These are phyloP conservation scores for Wickerhamiella dianesei DNA, from an alignment of 805 yeast genomes.

Conservation along the genomic window DNA sequence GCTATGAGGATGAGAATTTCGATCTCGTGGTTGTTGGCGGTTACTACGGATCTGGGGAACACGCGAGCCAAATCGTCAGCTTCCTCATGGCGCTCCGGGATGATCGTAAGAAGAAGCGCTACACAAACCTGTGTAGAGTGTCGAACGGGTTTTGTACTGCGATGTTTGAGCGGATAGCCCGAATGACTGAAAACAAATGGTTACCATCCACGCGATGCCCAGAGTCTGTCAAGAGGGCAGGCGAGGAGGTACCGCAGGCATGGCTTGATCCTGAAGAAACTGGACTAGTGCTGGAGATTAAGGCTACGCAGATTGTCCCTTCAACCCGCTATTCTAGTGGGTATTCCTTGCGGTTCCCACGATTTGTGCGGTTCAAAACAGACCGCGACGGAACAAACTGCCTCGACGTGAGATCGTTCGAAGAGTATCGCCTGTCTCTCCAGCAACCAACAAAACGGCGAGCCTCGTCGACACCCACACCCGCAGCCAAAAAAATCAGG, in stretches of 20 bases:
- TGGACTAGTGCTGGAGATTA: conserved; percentile 58
- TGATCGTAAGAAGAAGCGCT: conserved; percentile 29
- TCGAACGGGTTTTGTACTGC: conserved; percentile 69
- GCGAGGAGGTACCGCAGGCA: conserved; percentile 38
- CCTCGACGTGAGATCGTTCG: conserved; percentile 41
- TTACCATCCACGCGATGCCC: conserved; percentile 14
- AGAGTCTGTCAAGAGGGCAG: conserved; percentile 8
- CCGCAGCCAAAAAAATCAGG: not conserved
- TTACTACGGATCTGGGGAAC: conserved; percentile 50
- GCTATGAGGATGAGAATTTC: conserved; percentile 70
- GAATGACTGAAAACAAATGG: conserved; percentile 52
- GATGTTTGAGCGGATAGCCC: conserved; percentile 47
- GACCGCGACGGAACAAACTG: conserved; percentile 54
- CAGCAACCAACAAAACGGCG: conserved; percentile 1
- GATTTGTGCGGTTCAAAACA: conserved; percentile 49
- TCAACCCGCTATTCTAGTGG: conserved; percentile 46
- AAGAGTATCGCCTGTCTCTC: conserved; percentile 23
- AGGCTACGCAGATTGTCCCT: conserved; percentile 57
- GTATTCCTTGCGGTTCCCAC: conserved; percentile 62
- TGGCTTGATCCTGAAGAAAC: conserved; percentile 77
- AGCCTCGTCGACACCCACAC: not conserved
- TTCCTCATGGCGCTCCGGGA: conserved; percentile 60
- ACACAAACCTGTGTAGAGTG: conserved; percentile 58
- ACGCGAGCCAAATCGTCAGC: conserved; percentile 30
- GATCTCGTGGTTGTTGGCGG: conserved; percentile 74